Percentiles rank a stretch among this genome's conserved stretches.
Evolutionary conservation across 805 yeast genomes (phyloP).

Genomic region (Barnettozyma vustinii): DNA sequence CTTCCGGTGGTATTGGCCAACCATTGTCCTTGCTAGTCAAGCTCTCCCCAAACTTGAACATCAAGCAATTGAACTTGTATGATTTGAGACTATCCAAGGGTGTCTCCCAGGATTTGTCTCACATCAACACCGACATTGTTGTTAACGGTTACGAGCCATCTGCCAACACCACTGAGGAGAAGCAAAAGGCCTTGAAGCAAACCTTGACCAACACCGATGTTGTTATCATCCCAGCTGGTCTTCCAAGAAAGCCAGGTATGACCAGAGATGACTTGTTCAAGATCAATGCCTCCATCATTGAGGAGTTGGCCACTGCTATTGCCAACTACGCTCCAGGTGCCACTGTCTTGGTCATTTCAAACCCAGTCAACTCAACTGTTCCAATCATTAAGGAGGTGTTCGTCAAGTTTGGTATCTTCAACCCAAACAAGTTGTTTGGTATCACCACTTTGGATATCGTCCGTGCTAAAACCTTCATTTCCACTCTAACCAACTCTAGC

Average conservation of each 20-base stretch:
- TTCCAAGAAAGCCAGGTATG: constrained; percentile 94
- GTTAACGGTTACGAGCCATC: constrained; percentile 59
- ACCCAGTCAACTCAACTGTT: constrained; percentile 92
- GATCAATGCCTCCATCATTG: constrained; percentile 78
- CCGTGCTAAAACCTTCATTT: constrained; percentile 62
- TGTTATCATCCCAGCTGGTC: constrained; percentile 68
- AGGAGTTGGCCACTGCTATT: constrained; percentile 66
- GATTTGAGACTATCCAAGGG: constrained; percentile 86
- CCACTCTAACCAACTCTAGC: constrained; percentile 22
- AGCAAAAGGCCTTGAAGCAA: constrained; percentile 36
- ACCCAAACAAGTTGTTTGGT: constrained; percentile 75
- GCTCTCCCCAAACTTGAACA: constrained; percentile 45
- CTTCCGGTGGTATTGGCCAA: constrained; percentile 95
- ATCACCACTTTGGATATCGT: constrained; percentile 86
- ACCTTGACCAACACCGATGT: constrained; percentile 41
- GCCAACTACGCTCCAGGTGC: constrained; percentile 71
- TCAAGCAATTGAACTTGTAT: constrained; percentile 65
- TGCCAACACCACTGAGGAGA: constrained; percentile 44
- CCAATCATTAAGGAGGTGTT: constrained; percentile 83
- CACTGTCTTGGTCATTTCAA: constrained; percentile 75
- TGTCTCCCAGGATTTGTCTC: constrained; percentile 83
- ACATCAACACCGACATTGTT: constrained; percentile 63
- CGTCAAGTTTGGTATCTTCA: constrained; percentile 57
- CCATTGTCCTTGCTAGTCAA: constrained; percentile 80
- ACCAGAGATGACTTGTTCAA: constrained; percentile 85